Percentiles rank a stretch among this genome's conserved stretches.
phyloP scores from a whole-genome alignment of 352 stramenopile species.

The Phytophthora citrophthora region DNA sequence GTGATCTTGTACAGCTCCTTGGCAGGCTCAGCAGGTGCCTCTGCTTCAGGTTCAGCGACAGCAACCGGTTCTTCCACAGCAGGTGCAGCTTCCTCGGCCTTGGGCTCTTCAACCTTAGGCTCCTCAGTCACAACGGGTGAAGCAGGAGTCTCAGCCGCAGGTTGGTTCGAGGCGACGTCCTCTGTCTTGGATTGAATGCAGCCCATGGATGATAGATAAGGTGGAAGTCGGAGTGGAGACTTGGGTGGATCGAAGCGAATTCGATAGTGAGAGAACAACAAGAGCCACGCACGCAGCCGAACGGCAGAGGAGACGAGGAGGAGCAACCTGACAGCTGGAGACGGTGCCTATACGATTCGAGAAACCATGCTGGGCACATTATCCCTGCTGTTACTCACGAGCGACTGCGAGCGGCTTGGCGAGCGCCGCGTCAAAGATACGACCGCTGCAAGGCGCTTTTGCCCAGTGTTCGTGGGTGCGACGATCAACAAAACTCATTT shows the following conservation, averaged over 20 bases:
- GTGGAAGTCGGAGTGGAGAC: constrained; percentile 17
- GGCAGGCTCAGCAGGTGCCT: constrained; percentile 10
- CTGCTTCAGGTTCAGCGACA: constrained; percentile 20
- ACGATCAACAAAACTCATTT: constrained; percentile 10
- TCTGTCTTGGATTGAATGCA: constrained; percentile 77
- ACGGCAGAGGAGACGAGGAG: constrained; percentile 15
- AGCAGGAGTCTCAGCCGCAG: constrained; percentile 13
- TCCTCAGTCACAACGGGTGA: constrained; percentile 8
- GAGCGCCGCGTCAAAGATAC: constrained; percentile 21
- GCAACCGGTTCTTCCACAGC: constrained; percentile 9
- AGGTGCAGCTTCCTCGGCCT: constrained; percentile 8
- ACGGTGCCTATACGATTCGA: constrained; percentile 17
- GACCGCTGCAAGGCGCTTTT: constrained; percentile 19
- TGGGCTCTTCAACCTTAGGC: constrained; percentile 6
- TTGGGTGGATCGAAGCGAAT: constrained; percentile 37
- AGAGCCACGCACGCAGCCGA: neutral
- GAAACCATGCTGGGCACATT: neutral
- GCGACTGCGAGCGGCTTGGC: constrained; percentile 10
- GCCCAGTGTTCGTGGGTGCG: constrained; percentile 19
- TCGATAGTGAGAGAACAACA: constrained; percentile 33
- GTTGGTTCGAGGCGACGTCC: constrained; percentile 30
- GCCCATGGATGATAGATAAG: constrained; percentile 55
- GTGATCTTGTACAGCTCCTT: constrained; percentile 52
- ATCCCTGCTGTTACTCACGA: constrained; percentile 14
- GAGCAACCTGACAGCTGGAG: constrained; percentile 19